phyloP scores from a whole-genome alignment of 305 asterid species.

The Plantago lanceolata region DNA sequence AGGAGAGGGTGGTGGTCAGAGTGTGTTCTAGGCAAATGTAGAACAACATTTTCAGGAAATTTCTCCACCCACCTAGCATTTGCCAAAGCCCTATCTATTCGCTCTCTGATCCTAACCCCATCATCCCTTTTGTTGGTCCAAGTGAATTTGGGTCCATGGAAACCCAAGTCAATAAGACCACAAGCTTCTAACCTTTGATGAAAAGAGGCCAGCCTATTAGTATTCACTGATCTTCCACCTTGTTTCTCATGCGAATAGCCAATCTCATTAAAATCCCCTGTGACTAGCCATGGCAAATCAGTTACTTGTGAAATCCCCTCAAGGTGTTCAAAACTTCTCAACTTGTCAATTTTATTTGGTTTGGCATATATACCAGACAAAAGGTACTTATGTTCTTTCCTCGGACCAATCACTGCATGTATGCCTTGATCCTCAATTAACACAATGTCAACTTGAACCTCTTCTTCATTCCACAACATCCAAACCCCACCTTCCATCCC shows the following conservation, averaged over 20 bases:
- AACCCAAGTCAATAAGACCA: background rate
- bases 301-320: background rate
- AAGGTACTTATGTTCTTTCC: background rate
- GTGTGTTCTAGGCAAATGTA: background rate
- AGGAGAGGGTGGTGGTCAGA: background rate
- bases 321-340: background rate
- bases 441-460: background rate
- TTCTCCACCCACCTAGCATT: background rate
- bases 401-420: background rate
- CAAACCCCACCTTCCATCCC: background rate
- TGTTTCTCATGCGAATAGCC: background rate
- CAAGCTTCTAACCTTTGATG: background rate
- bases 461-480: background rate
- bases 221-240: background rate
- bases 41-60: background rate
- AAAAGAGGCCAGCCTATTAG: background rate
- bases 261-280: background rate
- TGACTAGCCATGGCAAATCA: background rate
- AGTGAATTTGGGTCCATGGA: background rate
- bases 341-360: background rate
- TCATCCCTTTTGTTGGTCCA: background rate
- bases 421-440: background rate
- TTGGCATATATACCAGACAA: no score
- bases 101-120: background rate
- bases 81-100: background rate